These are phyloP conservation scores for Ogataea kodamae DNA, from an alignment of 805 yeast genomes.

Conservation along the genomic window DNA sequence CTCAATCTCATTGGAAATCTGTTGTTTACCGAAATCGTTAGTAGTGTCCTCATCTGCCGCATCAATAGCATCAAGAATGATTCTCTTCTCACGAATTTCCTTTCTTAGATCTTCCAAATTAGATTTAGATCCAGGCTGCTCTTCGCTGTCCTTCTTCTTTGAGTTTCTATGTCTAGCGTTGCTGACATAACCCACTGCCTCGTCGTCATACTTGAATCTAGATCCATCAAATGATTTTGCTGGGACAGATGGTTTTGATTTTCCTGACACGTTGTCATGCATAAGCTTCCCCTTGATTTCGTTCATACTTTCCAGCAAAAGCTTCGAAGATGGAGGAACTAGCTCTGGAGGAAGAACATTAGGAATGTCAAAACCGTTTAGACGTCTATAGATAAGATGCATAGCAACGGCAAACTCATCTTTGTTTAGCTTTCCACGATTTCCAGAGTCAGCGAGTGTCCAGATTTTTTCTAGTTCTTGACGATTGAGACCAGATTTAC, in stretches of 20 bases:
- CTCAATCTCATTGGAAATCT: conserved; percentile 56
- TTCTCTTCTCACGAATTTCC: conserved; percentile 66
- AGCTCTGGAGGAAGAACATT: conserved; percentile 79
- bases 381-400: conserved; percentile 89
- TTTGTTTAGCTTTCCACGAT: conserved; percentile 76
- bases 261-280: conserved; percentile 32
- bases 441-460: conserved; percentile 81
- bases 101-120: conserved; percentile 57
- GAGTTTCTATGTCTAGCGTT: conserved; percentile 53
- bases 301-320: conserved; percentile 66
- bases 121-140: conserved; percentile 30
- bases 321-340: conserved; percentile 79
- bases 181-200: conserved; percentile 56
- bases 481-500: conserved; percentile 86
- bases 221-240: conserved; percentile 43
- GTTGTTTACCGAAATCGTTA: conserved; percentile 28
- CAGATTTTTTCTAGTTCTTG: conserved; percentile 86
- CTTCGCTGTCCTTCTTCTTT: conserved; percentile 29
- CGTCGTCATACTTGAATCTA: conserved; percentile 73
- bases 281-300: conserved; percentile 66
- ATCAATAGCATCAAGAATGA: conserved; percentile 66
- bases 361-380: conserved; percentile 89
- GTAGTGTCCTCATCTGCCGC: conserved; percentile 53
- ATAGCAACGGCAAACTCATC: conserved; percentile 96
- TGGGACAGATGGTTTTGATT: conserved; percentile 25